These are phyloP conservation scores for Ustulina deusta DNA, from an alignment of 2,329 filamentous ascomycete genomes.

Conservation along the genomic window DNA sequence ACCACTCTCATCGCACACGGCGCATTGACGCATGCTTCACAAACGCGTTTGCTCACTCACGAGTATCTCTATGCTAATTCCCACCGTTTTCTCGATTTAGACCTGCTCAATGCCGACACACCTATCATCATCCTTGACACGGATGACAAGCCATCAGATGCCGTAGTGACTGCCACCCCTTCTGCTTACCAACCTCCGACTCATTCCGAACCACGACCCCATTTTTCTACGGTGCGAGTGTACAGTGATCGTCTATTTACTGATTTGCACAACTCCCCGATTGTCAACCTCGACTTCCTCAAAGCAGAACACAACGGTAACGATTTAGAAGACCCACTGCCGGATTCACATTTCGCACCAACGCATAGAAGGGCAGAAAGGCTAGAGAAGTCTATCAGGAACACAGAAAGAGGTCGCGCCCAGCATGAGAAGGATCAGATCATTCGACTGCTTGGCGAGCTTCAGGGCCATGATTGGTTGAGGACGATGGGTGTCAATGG, in stretches of 20 bases:
- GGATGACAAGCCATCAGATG: conserved; percentile 46
- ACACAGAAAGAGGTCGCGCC: conserved; percentile 72
- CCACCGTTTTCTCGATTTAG: conserved; percentile 58
- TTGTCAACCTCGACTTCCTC: conserved; percentile 67
- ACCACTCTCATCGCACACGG: conserved; percentile 6
- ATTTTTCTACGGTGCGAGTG: conserved; percentile 58
- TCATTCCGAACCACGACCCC: conserved; percentile 53
- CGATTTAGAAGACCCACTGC: conserved; percentile 64
- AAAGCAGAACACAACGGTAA: conserved; percentile 60
- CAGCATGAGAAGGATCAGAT: conserved; percentile 76
- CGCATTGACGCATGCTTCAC: conserved; percentile 19
- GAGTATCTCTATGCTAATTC: conserved; percentile 33
- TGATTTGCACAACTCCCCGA: conserved; percentile 67
- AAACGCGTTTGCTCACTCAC: background rate
- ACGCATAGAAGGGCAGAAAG: conserved; percentile 70
- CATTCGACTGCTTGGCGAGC: conserved; percentile 77
- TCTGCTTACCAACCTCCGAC: conserved; percentile 55
- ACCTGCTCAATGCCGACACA: conserved; percentile 78
- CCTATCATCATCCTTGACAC: conserved; percentile 77
- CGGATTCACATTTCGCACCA: conserved; percentile 65
- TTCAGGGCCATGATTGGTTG: conserved; percentile 93
- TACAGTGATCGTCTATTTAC: conserved; percentile 69
- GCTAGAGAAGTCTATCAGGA: conserved; percentile 71
- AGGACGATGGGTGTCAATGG: conserved; percentile 89
- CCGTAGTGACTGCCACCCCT: conserved; percentile 44